phyloP scores from a whole-genome alignment of 2,329 filamentous ascomycete genomes.

The Xylariaceae sp. region DNA sequence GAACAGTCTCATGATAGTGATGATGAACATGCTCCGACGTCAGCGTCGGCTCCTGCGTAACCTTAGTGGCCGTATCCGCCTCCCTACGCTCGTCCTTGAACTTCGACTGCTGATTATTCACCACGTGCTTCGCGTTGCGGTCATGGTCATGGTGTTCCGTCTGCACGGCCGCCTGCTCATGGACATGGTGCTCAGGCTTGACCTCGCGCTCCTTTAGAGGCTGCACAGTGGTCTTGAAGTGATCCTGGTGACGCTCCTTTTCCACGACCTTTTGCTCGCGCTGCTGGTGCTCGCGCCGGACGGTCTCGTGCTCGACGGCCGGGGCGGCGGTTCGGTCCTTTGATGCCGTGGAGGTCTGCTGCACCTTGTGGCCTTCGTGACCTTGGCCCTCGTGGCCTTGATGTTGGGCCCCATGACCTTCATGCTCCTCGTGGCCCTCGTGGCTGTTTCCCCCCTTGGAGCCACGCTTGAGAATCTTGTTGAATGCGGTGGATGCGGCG shows the following conservation, averaged over 20 bases:
- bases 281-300: slow-evolving; percentile 11
- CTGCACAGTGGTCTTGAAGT: slow-evolving; percentile 18
- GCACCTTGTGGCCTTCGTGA: not conserved
- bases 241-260: slow-evolving; percentile 16
- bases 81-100: slow-evolving; percentile 7
- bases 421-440: not conserved
- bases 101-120: slow-evolving; percentile 1
- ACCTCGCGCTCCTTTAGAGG: slow-evolving; percentile 15
- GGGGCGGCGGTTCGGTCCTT: slow-evolving; percentile 3
- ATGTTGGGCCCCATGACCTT: not conserved
- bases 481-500: slow-evolving; percentile 13
- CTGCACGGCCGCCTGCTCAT: not conserved
- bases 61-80: not conserved
- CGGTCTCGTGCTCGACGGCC: slow-evolving; percentile 16
- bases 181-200: not conserved
- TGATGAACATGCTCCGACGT: slow-evolving; percentile 14
- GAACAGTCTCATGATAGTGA: slow-evolving; percentile 19
- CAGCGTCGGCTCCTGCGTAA: slow-evolving; percentile 7
- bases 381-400: not conserved
- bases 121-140: not conserved
- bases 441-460: not conserved
- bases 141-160: not conserved
- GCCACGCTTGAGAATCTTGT: slow-evolving; percentile 6
- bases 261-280: slow-evolving; percentile 14
- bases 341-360: not conserved